A percentile compares a stretch with the other conserved stretches of the same genome.
Conservation (phyloP, 441 rosid species). For the Jatropha multifida region DNA sequence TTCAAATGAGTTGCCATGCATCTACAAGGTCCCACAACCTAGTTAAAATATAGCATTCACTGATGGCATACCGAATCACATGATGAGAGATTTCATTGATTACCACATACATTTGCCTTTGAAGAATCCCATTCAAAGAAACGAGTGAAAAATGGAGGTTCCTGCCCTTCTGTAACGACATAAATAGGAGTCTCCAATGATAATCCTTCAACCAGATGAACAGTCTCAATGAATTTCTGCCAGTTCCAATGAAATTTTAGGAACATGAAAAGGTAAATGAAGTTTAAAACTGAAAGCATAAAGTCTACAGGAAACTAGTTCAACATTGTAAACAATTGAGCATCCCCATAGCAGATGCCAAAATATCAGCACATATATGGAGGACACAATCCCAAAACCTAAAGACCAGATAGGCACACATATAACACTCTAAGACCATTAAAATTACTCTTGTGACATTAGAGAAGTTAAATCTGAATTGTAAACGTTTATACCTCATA, state of each 20-base stretch:
- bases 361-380: background rate
- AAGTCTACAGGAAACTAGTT: conserved; percentile 8
- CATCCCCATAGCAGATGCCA: background rate
- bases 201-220: conserved; percentile 54
- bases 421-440: background rate
- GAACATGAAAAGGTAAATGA: background rate
- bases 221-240: conserved; percentile 82
- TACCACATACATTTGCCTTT: conserved; percentile 67
- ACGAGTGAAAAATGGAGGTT: conserved; percentile 80
- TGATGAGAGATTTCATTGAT: background rate
- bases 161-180: conserved; percentile 74
- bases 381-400: background rate
- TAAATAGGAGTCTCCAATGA: conserved; percentile 68
- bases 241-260: conserved; percentile 24
- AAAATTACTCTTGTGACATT: background rate
- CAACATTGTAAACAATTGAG: background rate
- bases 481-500: background rate
- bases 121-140: conserved; percentile 84
- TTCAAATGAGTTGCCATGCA: conserved; percentile 94
- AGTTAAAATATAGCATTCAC: background rate
- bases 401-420: background rate
- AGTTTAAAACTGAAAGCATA: conserved; percentile 2
- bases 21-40: conserved; percentile 36
- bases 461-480: background rate
- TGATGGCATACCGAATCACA: background rate